These are phyloP conservation scores for Akanthomyces dipterigenus DNA, from an alignment of 2,329 filamentous ascomycete species.

Conservation along the genomic window DNA sequence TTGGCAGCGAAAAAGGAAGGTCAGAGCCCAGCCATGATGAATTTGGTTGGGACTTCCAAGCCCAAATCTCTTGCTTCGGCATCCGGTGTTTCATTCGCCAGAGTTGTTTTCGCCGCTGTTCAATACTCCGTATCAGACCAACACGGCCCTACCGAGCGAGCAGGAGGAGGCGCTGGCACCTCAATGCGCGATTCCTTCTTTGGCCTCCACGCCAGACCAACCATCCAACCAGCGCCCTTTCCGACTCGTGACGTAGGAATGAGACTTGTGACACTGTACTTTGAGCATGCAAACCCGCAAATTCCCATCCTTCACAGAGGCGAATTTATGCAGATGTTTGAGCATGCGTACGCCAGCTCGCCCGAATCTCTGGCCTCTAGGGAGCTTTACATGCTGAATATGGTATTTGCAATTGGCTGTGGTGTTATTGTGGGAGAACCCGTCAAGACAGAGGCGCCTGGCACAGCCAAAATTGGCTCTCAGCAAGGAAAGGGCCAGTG, in stretches of 20 bases:
- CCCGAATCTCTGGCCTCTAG: slow-evolving; percentile 62
- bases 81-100: slow-evolving; percentile 87
- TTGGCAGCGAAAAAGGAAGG: slow-evolving; percentile 27
- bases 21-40: slow-evolving; percentile 50
- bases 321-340: slow-evolving; percentile 85
- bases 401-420: slow-evolving; percentile 92
- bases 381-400: slow-evolving; percentile 91
- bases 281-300: slow-evolving; percentile 93
- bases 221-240: slow-evolving; percentile 78
- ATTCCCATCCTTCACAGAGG: slow-evolving; percentile 85
- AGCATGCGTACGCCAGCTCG: slow-evolving; percentile 68
- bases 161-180: slow-evolving; percentile 44
- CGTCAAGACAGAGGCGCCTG: slow-evolving; percentile 40
- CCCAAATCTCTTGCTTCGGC: slow-evolving; percentile 76
- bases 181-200: slow-evolving; percentile 96
- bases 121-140: slow-evolving; percentile 61
- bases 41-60: slow-evolving; percentile 71
- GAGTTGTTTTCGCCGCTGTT: slow-evolving; percentile 89
- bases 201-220: slow-evolving; percentile 85
- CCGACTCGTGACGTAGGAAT: slow-evolving; percentile 69
- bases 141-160: slow-evolving; percentile 38
- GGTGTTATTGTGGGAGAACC: slow-evolving; percentile 77
- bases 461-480: slow-evolving; percentile 22
- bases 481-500: slow-evolving; percentile 26
- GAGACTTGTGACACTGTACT: slow-evolving; percentile 75